Evolutionary conservation across 768 basidiomycete genomes (phyloP).

Genomic region (Suillus placidus): DNA sequence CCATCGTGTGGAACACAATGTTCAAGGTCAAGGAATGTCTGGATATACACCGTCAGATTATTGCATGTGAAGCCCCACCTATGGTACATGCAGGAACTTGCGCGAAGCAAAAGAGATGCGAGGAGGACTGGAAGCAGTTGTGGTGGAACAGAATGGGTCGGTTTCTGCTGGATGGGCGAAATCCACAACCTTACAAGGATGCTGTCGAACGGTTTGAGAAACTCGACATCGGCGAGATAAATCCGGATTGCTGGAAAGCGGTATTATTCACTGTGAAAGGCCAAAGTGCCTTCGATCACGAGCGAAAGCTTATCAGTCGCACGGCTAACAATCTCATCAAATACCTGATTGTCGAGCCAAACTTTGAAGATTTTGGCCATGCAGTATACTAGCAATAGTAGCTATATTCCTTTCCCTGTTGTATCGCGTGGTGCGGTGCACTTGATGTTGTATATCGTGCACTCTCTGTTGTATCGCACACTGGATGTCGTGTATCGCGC

Average conservation of each 20-base stretch:
- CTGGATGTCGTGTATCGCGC: too few relatives aligned
- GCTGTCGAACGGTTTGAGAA: not conserved
- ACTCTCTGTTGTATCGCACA: too few relatives aligned
- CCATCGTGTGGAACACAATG: not conserved
- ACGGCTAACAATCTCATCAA: not conserved
- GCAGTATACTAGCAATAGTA: not conserved
- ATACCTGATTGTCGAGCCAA: not conserved
- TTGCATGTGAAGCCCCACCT: conserved; percentile 8
- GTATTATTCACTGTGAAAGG: not conserved
- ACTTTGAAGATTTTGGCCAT: not conserved
- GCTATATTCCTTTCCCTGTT: too few relatives aligned
- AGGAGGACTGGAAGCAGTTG: not conserved
- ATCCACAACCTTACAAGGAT: too few relatives aligned
- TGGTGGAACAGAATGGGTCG: not conserved
- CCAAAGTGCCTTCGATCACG: not conserved
- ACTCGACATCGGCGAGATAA: not conserved
- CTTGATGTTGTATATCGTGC: not conserved
- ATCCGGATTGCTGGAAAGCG: not conserved
- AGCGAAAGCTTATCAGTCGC: not conserved
- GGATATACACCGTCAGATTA: conserved; percentile 1
- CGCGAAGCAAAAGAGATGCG: not conserved
- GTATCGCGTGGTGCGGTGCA: too few relatives aligned
- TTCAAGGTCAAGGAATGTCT: conserved; percentile 3
- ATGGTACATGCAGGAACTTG: not conserved
- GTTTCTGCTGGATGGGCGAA: not conserved